These are phyloP conservation scores for Cyclocybe aegerita DNA, from an alignment of 768 basidiomycete species.

Conservation along the genomic window DNA sequence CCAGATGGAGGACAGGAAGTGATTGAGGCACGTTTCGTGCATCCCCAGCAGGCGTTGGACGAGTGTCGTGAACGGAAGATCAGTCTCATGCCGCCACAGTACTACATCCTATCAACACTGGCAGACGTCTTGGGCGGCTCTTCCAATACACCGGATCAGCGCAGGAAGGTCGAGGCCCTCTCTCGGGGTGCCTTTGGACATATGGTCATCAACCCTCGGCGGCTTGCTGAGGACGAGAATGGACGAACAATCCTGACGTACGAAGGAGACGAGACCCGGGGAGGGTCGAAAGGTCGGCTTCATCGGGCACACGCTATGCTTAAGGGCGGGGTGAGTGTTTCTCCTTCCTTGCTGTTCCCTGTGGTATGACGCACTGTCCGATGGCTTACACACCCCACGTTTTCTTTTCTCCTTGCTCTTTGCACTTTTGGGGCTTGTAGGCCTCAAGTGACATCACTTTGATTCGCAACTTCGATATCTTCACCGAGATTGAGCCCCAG, in stretches of 20 bases:
- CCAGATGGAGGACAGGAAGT: slow-evolving; percentile 70
- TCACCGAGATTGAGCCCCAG: slow-evolving; percentile 47
- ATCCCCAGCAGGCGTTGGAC: slow-evolving; percentile 49
- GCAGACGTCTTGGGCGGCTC: slow-evolving; percentile 47
- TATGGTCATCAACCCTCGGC: slow-evolving; percentile 57
- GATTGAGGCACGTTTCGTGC: slow-evolving; percentile 64
- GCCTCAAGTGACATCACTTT: slow-evolving; percentile 49
- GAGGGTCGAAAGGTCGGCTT: slow-evolving; percentile 55
- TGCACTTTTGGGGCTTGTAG: slow-evolving; percentile 28
- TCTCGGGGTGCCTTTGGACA: slow-evolving; percentile 58
- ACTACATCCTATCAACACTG: slow-evolving; percentile 65
- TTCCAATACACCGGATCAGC: slow-evolving; percentile 42
- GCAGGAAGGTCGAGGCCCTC: slow-evolving; percentile 41
- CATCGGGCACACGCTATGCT: slow-evolving; percentile 57
- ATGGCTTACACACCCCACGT: no score
- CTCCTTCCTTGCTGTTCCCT: not conserved
- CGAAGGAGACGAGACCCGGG: slow-evolving; percentile 70
- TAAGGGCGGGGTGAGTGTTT: slow-evolving; percentile 48
- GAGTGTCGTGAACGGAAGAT: slow-evolving; percentile 53
- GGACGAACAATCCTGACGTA: slow-evolving; percentile 56
- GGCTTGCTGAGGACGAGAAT: slow-evolving; percentile 36
- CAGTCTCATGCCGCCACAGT: slow-evolving; percentile 72
- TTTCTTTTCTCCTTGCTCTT: not conserved
- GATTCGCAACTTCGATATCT: slow-evolving; percentile 67
- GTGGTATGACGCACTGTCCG: no score